A percentile compares a stretch with the other conserved stretches of the same genome.
Evolutionary conservation across 441 rosid species (phyloP).

Genomic region (Lepidium campestre): DNA sequence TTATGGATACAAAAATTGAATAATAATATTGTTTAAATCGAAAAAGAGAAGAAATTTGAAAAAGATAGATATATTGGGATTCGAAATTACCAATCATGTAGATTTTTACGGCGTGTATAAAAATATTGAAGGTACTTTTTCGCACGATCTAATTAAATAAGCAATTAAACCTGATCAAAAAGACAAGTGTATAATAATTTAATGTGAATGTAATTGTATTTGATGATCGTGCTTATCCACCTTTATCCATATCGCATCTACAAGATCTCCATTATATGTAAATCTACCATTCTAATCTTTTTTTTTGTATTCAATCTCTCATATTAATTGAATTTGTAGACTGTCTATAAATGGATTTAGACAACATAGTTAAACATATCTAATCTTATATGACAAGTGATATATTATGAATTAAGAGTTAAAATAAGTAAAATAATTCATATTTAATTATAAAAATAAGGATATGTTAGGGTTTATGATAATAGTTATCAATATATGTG

Average conservation of each 20-base stretch:
- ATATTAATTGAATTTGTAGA: neutral
- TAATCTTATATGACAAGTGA: too few relatives aligned
- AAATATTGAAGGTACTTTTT: constrained; percentile 12
- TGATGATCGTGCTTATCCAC: constrained; percentile 24
- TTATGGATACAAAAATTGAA: neutral
- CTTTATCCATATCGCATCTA: constrained; percentile 9
- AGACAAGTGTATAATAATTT: too few relatives aligned
- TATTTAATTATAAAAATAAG: too few relatives aligned
- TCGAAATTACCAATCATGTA: neutral
- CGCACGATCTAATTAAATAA: constrained; percentile 30
- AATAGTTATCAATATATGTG: too few relatives aligned
- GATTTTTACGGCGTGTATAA: constrained; percentile 30
- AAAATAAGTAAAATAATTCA: too few relatives aligned
- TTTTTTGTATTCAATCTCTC: neutral
- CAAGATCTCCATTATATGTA: neutral
- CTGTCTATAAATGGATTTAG: too few relatives aligned
- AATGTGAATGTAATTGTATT: neutral
- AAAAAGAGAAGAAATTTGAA: too few relatives aligned
- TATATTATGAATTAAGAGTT: too few relatives aligned
- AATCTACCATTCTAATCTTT: neutral
- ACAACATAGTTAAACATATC: too few relatives aligned
- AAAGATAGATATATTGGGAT: too few relatives aligned
- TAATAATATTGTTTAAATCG: neutral
- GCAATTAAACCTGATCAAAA: neutral
- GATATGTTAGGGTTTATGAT: too few relatives aligned